Evolutionary conservation across 805 yeast species (phyloP), one percentile per base, ranked within the genome.

Genomic region (Starmerella roubikii): DNA sequence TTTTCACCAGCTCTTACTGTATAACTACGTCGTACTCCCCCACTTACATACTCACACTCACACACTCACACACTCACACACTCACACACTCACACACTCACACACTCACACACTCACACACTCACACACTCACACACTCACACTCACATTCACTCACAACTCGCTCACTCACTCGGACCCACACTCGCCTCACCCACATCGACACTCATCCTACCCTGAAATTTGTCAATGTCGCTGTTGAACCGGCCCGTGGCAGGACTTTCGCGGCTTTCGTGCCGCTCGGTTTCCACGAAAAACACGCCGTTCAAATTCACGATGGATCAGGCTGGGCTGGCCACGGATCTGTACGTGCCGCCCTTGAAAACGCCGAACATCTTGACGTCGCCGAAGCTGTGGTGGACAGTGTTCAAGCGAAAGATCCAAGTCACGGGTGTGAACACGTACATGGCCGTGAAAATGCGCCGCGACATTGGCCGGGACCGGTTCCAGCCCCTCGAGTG

Each of bases 401-500:
- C 44, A 10, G 50, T 44, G 3, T 35, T 50, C 23, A 51, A 51
- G 34, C 39, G 55, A 22, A 46, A 46, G 16, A 23, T 51, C 12
- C 55, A 51, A 32, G 38, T 40, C 20, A 19, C 47, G 4, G 55
- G 55, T 19, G 45, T 51, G 26, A 51, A 51, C 32, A 51, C 55
- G 3, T 51, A 46, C 24, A 49, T 50, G 53, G 55, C 52, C 2
- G 47, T 51, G 18, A 50, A 50, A 35, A 34, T 51, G 30, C 50
- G 55, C 11, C 43, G 51, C 7, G 54, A 50, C 20, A 32, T 51
- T 15, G 55, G 55, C 19, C 36, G 44, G 15, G 50, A 38, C 10
- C 38, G 46, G 16, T 51, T 51, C 47, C 50, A 44, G 31, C 78
- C 78, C 48, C 55, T 74, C 17, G 70, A 75, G 43, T 86, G 94